phyloP scores from a whole-genome alignment of 2,329 filamentous ascomycete species.

The Clonostachys rhizophaga region DNA sequence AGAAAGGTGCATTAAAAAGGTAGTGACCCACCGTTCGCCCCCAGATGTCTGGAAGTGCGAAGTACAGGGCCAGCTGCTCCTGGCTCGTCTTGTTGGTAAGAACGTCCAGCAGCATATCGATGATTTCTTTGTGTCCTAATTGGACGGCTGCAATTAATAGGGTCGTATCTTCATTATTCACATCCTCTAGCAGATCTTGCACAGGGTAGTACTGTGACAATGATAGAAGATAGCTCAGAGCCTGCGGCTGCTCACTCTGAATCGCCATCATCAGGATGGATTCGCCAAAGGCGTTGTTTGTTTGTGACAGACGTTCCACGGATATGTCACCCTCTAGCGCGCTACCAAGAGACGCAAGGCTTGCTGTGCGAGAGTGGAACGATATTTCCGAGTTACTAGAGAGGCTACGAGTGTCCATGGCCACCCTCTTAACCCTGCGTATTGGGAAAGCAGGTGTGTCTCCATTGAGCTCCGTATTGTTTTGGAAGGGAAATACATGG shows the following conservation, averaged over 20 bases:
- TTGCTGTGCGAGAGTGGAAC: conserved; percentile 73
- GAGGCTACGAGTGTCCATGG: conserved; percentile 84
- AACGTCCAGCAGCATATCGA: conserved; percentile 71
- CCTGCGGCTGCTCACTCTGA: conserved; percentile 64
- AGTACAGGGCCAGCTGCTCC: conserved; percentile 58
- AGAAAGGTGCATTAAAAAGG: conserved; percentile 80
- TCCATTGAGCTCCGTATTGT: conserved; percentile 36
- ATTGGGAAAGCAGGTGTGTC: conserved; percentile 20
- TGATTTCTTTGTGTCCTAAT: conserved; percentile 68
- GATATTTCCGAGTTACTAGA: conserved; percentile 84
- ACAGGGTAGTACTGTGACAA: conserved; percentile 72
- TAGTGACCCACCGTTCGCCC: conserved; percentile 94
- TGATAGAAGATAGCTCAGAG: conserved; percentile 75
- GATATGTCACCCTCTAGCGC: conserved; percentile 83
- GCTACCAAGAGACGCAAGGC: conserved; percentile 68
- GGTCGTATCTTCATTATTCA: conserved; percentile 86
- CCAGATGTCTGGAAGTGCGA: conserved; percentile 73
- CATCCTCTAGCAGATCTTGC: conserved; percentile 70
- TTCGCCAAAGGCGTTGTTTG: conserved; percentile 67
- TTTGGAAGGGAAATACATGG: conserved; percentile 89
- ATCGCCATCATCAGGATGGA: conserved; percentile 87
- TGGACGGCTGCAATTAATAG: conserved; percentile 89
- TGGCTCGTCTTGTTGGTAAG: conserved; percentile 54
- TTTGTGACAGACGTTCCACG: conserved; percentile 71
- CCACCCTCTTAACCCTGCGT: conserved; percentile 70